Evolutionary conservation across 225 moss, liverwort and hornwort species (phyloP).

Genomic region (Polytrichum formosum): DNA sequence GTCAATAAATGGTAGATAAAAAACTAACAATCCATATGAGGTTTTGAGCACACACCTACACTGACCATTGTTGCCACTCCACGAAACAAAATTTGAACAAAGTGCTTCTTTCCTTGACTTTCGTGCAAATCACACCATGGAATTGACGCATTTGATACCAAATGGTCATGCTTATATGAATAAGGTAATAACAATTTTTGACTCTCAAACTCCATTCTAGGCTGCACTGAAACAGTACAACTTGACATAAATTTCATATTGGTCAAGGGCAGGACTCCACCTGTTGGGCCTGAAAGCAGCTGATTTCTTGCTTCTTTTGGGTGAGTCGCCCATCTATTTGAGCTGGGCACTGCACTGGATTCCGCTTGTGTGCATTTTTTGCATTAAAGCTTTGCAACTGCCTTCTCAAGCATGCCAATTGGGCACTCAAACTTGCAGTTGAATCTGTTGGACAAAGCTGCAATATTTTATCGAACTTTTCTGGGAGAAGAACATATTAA

Average conservation of each 20-base stretch:
- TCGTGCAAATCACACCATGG: neutral
- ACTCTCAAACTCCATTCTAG: too few species aligned
- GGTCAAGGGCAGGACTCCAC: neutral
- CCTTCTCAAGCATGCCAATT: conserved; percentile 2
- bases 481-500: neutral
- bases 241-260: neutral
- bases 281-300: conserved; percentile 1
- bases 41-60: neutral
- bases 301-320: neutral
- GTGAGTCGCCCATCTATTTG: neutral
- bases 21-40: too few species aligned
- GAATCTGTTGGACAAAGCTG: neutral
- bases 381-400: neutral
- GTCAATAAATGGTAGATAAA: too few species aligned
- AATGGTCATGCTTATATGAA: neutral
- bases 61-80: neutral
- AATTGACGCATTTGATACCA: neutral
- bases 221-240: neutral
- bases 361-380: neutral
- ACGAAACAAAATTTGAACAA: neutral
- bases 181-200: neutral
- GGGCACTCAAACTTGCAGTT: neutral
- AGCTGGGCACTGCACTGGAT: conserved; percentile 1
- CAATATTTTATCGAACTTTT: neutral
- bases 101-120: neutral